These are phyloP conservation scores for Aspergillus alliaceus DNA, from an alignment of 2,329 filamentous ascomycete species.

Conservation along the genomic window DNA sequence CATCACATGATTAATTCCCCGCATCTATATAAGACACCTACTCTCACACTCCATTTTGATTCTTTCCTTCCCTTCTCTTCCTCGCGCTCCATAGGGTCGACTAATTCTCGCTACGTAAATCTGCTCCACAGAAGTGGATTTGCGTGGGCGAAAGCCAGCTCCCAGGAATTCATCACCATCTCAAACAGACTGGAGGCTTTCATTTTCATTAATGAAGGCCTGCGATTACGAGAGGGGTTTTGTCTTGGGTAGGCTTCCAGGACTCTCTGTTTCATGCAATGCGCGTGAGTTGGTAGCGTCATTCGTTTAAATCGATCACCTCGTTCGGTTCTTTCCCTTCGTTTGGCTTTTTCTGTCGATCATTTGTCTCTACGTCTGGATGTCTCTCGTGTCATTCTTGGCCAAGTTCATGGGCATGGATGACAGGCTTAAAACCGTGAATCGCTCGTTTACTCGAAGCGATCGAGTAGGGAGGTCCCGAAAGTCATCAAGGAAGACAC, in stretches of 20 bases:
- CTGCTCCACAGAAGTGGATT: slow-evolving; percentile 29
- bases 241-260: slow-evolving; percentile 51
- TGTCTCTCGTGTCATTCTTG: slow-evolving; percentile 45
- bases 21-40: slow-evolving; percentile 26
- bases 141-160: slow-evolving; percentile 50
- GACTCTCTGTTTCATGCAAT: slow-evolving; percentile 49
- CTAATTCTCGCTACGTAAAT: slow-evolving; percentile 29
- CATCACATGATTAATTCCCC: slow-evolving; percentile 30
- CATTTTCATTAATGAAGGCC: slow-evolving; percentile 29
- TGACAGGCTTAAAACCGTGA: slow-evolving; percentile 71
- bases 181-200: slow-evolving; percentile 20
- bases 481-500: slow-evolving; percentile 73
- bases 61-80: slow-evolving; percentile 42
- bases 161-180: slow-evolving; percentile 27
- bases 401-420: slow-evolving; percentile 21
- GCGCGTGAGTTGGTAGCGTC: slow-evolving; percentile 54
- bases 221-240: slow-evolving; percentile 28
- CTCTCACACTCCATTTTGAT: slow-evolving; percentile 30
- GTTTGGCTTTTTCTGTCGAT: slow-evolving; percentile 34
- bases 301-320: slow-evolving; percentile 34
- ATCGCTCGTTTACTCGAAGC: slow-evolving; percentile 81
- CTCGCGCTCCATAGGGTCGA: slow-evolving; percentile 48
- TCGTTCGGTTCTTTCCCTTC: slow-evolving; percentile 43
- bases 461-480: slow-evolving; percentile 86
- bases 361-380: slow-evolving; percentile 48